A percentile compares a stretch with the other conserved stretches of the same genome.
phyloP scores from a whole-genome alignment of 1,284 basidiomycete species.

The Sutorius eximius region DNA sequence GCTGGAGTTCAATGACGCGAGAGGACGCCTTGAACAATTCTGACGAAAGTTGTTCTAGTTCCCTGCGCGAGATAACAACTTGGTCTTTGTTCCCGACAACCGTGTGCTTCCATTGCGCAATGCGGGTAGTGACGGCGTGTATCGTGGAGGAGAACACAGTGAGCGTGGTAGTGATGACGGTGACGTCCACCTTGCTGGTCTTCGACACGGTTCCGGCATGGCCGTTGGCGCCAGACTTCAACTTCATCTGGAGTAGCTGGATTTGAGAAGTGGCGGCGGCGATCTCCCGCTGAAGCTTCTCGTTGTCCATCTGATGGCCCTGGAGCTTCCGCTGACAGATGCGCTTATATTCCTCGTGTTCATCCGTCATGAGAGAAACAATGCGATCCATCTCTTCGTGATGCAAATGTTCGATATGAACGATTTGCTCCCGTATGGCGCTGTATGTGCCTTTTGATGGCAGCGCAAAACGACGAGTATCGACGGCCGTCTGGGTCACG shows the following conservation, averaged over 20 bases:
- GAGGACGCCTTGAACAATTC: slow-evolving; percentile 1
- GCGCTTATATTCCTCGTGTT: background rate
- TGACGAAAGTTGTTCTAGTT: slow-evolving; percentile 11
- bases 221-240: background rate
- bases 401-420: slow-evolving; percentile 4
- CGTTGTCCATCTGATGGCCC: slow-evolving; percentile 1
- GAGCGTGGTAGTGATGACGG: background rate
- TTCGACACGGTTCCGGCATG: background rate
- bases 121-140: background rate
- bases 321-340: background rate
- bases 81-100: background rate
- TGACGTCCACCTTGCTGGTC: background rate
- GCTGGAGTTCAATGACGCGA: background rate
- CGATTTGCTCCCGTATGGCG: background rate
- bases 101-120: slow-evolving; percentile 5
- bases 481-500: background rate
- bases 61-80: slow-evolving; percentile 7
- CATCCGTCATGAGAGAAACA: background rate
- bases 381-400: slow-evolving; percentile 9
- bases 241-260: background rate
- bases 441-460: no score
- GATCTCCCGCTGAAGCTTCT: background rate
- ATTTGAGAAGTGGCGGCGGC: background rate
- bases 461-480: background rate
- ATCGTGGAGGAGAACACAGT: background rate